These are phyloP conservation scores for Leccinum griseonigrum DNA, from an alignment of 1,284 basidiomycete species.

Conservation along the genomic window DNA sequence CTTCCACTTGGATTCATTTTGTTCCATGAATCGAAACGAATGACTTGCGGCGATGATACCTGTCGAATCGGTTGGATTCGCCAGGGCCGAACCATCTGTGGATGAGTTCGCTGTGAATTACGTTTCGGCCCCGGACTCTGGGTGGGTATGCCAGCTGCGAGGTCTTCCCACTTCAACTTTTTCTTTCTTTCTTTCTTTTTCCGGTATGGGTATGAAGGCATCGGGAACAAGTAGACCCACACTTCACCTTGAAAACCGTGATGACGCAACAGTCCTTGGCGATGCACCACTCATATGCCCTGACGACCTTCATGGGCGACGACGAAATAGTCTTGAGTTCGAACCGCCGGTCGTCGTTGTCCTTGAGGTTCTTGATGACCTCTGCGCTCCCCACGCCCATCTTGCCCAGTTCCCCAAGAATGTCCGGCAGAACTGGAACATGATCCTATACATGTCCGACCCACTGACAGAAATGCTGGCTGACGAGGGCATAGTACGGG, in stretches of 20 bases:
- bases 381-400: conserved; percentile 78
- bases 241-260: conserved; percentile 76
- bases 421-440: conserved; percentile 95
- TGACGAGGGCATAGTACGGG: conserved; percentile 92
- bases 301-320: conserved; percentile 58
- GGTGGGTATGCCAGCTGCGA: too few relatives aligned
- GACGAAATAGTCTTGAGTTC: conserved; percentile 58
- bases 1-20: conserved; percentile 5
- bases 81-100: too few relatives aligned
- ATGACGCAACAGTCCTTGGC: conserved; percentile 73
- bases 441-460: conserved; percentile 85
- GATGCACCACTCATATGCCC: conserved; percentile 83
- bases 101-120: too few relatives aligned
- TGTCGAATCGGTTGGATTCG: background rate
- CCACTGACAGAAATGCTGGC: conserved; percentile 67
- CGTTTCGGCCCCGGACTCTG: too few relatives aligned
- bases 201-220: background rate
- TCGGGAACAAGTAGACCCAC: background rate
- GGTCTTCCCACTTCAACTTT: too few relatives aligned
- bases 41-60: background rate
- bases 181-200: too few relatives aligned
- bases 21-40: background rate
- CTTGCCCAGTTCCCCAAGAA: conserved; percentile 89
- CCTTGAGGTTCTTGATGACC: conserved; percentile 63
- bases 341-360: conserved; percentile 42